Evolutionary conservation across 2,329 filamentous ascomycete species (phyloP).

Genomic region (Talaromyces sp.): DNA sequence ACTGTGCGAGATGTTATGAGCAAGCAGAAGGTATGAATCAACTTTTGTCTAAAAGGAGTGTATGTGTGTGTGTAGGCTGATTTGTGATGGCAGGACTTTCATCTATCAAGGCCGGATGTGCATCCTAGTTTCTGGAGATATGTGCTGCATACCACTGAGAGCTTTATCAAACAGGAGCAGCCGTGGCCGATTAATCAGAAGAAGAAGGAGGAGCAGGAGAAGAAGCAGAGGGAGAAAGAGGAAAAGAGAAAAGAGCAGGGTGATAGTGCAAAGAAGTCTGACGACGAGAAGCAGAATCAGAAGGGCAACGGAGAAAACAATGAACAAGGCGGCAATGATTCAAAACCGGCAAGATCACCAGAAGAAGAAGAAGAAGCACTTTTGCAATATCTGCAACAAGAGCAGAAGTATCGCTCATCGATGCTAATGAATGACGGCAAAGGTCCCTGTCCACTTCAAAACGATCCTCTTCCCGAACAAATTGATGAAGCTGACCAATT

Average conservation of each 20-base stretch:
- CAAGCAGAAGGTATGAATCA: constrained; percentile 1
- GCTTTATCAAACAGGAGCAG: constrained; percentile 45
- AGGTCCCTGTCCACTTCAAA: constrained; percentile 27
- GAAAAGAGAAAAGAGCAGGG: constrained; percentile 9
- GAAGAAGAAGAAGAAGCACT: constrained; percentile 44
- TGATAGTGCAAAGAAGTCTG: constrained; percentile 1
- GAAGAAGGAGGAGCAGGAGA: constrained; percentile 18
- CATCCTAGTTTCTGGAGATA: constrained; percentile 46
- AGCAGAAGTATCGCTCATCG: constrained; percentile 37
- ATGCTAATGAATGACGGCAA: constrained; percentile 42
- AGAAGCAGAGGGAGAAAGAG: constrained; percentile 14
- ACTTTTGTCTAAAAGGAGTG: no score
- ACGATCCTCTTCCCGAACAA: constrained; percentile 22
- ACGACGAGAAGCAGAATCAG: not conserved
- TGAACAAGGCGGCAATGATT: not conserved
- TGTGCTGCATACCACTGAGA: constrained; percentile 44
- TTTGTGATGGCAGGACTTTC: constrained; percentile 31
- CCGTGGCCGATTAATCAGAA: constrained; percentile 45
- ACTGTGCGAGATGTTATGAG: not conserved
- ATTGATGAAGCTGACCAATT: constrained; percentile 49
- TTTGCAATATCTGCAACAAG: constrained; percentile 36
- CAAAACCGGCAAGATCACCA: constrained; percentile 24
- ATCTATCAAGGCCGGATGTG: constrained; percentile 39
- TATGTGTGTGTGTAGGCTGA: not conserved
- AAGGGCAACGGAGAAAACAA: not conserved